Base-by-base conservation (phyloP, 1,284 basidiomycete species). In the Cryptococcus maquisensis region DNA sequence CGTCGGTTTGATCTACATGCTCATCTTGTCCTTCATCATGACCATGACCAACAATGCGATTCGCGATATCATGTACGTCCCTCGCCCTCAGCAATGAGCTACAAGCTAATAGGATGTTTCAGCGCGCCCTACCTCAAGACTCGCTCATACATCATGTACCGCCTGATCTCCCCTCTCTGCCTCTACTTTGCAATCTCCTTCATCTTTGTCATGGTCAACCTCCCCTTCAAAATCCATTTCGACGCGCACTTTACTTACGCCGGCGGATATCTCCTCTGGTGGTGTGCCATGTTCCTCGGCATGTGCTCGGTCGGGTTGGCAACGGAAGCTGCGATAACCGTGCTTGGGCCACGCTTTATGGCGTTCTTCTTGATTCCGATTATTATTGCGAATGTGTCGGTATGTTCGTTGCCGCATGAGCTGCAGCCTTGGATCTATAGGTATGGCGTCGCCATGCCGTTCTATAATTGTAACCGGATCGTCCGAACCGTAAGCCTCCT, bases 321-420 rank as follows among this genome's bases (percentile, higher is more conserved):
- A 0, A 73, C 87, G 4, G 87, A 90, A 54, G 73, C 72, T 48
- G 58, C 63, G 2, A 69, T 77, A 54, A 76, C 74, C 2, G 48
- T 77, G 39, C 28, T 78, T 26, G 67, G 68, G 1, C 69, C 72
- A 2, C 65, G 64, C 38, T 77, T 77, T 49, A 63, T 71, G 12
- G 59, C 68, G 13, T 77, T 74, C 61, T 72, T 69, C 59, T 55
- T 78, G n/a, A 54, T 76, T 43, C 66, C 66, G 0, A 50, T 70
- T 81, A 85, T 89, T 61, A 86, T 90, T 54, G 63, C 65, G 52
- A 87, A 88, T 64, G 85, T 88, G 36, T 83, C 86, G 55, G 83
- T 86, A 24, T 80, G 77, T 20, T 64, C 73, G 0, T 57, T 83
- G 49, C 87, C 88, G 0, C 81, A 86, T 52, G 81, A 85, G 55